Percentiles rank a stretch among this genome's conserved stretches.
phyloP scores from a whole-genome alignment of 2,329 filamentous ascomycete genomes.

The Botryotinia calthae region DNA sequence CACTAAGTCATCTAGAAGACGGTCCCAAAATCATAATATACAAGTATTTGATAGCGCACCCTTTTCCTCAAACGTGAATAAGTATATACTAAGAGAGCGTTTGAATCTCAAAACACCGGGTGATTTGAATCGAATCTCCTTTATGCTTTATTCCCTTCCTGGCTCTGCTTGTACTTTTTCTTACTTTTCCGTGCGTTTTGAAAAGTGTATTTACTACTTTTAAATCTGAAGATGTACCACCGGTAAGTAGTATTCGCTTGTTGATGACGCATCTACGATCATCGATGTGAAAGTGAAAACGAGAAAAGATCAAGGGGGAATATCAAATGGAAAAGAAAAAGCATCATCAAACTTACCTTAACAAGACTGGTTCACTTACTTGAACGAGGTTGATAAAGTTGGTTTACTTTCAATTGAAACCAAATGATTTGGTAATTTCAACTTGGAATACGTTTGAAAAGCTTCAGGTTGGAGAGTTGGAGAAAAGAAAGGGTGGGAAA shows the following conservation, averaged over 20 bases:
- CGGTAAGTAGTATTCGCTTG: not conserved
- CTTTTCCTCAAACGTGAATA: not conserved
- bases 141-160: not conserved
- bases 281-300: not conserved
- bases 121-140: not conserved
- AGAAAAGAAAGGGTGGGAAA: not conserved
- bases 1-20: not conserved
- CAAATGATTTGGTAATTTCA: not conserved
- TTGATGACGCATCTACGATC: not conserved
- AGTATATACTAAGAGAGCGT: not conserved
- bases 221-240: not conserved
- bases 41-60: not conserved
- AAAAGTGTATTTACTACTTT: not conserved
- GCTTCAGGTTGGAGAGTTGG: not conserved
- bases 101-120: not conserved
- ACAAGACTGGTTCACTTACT: not conserved
- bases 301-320: not conserved
- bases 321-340: not conserved
- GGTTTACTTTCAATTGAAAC: not conserved
- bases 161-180: not conserved
- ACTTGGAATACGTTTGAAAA: not conserved
- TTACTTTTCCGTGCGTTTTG: not conserved
- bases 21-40: not conserved
- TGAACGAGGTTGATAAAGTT: not conserved
- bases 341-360: not conserved